Evolutionary conservation across 2,329 filamentous ascomycete species (phyloP), one percentile per base, ranked within the genome.

Genomic region (Ophiostoma montium): DNA sequence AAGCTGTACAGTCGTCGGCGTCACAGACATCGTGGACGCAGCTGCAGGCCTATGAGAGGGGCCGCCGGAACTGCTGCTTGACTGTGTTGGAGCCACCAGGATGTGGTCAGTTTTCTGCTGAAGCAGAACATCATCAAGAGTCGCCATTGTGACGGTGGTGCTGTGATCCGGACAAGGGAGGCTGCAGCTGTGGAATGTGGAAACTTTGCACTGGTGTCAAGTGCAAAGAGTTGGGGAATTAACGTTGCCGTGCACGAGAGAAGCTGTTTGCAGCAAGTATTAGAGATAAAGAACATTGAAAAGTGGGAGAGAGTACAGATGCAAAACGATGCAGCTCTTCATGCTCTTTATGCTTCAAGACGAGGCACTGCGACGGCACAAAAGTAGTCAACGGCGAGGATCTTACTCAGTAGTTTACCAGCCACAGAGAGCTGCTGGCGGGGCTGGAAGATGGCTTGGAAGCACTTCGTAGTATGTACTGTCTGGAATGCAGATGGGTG

Each of bases 1-100:
- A 51, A 87, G 71, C 47, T 75, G 68, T 42, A 86, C 66, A 9
- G 74, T 78, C 13, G 53, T 15, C 3, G 54, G 52, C 16, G 54
- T 55, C 1, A 16, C 21, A 30, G n/a, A n/a, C n/a, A n/a, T n/a
- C 50, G 50, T 31, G 4, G 47, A 8, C 30, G 39, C 32, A 36
- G 27, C 19, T 1, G 44, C 16, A 2, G 3, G 45, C 21, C 10
- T 47, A 31, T 10, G 21, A 18, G 35, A 7, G 27, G 35, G n/a
- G n/a, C n/a, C n/a, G n/a, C n/a, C n/a, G 3, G 48, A 39, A 23
- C 6, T 18, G 16, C 12, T 21, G 9, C 15, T 5, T 0, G 46
- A 12, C 10, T 43, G 18, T 8, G 35, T 21, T 38, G 60, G 60
- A 3, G 59, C 51, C 21, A 45, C 42, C 30, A 62, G 58, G 35